Conservation (phyloP, 495 filamentous ascomycete genomes). For the Aspergillus egyptiacus region DNA sequence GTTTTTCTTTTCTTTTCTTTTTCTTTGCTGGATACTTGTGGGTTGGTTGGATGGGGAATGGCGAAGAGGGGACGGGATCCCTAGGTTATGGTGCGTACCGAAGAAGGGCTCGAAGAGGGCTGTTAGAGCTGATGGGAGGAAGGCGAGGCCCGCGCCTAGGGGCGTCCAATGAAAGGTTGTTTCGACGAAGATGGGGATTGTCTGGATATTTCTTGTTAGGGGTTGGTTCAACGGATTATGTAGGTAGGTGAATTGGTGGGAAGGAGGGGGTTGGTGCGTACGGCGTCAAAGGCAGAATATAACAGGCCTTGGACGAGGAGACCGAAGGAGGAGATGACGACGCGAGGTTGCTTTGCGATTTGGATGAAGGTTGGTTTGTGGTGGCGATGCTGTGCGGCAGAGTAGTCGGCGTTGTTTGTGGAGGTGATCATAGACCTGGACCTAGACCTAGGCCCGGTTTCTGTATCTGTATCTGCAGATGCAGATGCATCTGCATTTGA, state of each 20-base stretch:
- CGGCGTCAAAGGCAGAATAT: conserved; percentile 31
- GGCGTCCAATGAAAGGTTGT: conserved; percentile 60
- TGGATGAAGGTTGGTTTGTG: conserved; percentile 18
- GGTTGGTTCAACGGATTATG: not conserved
- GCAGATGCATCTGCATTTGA: not conserved
- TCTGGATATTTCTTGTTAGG: conserved; percentile 12
- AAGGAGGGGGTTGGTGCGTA: conserved; percentile 9
- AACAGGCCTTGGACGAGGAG: conserved; percentile 29
- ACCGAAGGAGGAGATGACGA: conserved; percentile 30
- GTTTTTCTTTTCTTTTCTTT: not conserved
- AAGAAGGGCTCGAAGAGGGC: conserved; percentile 59
- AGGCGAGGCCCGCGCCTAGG: conserved; percentile 64
- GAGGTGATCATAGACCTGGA: not conserved
- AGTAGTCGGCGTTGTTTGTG: no score
- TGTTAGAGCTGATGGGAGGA: conserved; percentile 62
- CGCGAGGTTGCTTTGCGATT: conserved; percentile 25
- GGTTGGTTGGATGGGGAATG: not conserved
- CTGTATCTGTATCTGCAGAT: not conserved
- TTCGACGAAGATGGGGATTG: conserved; percentile 62
- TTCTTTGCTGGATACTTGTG: not conserved
- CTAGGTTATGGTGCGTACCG: no score
- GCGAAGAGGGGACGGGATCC: not conserved
- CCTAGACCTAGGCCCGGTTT: not conserved
- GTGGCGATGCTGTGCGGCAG: not conserved
- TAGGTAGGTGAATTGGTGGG: not conserved